Evolutionary conservation across 75 land plant genomes (phyloP).

Genomic region (Selaginella moellendorffii): DNA sequence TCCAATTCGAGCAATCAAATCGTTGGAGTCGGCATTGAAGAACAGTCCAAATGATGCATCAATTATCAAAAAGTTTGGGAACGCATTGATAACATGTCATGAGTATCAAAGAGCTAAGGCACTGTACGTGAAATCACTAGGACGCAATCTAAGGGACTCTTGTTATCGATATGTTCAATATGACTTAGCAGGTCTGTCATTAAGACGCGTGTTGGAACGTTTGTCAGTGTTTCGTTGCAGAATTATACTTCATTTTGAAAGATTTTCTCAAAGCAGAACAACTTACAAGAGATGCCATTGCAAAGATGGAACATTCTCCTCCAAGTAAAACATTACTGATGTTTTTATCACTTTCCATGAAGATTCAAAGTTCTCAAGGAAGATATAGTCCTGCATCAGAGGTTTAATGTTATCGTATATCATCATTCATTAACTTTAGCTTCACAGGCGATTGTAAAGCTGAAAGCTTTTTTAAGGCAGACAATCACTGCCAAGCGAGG

Average conservation of each 20-base stretch:
- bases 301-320: background rate
- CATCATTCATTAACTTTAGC: background rate
- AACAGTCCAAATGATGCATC: slow-evolving; percentile 17
- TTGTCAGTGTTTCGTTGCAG: too few species aligned
- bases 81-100: slow-evolving; percentile 15
- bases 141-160: background rate
- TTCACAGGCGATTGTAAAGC: background rate
- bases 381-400: background rate
- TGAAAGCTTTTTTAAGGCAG: background rate
- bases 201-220: too few species aligned
- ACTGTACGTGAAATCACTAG: slow-evolving; percentile 13
- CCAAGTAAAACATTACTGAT: background rate
- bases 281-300: background rate
- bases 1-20: slow-evolving; percentile 15
- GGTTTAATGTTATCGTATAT: background rate
- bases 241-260: background rate
- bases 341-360: background rate
- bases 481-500: background rate
- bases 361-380: background rate
- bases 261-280: background rate
- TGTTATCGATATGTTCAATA: slow-evolving; percentile 12
- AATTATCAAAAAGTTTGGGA: slow-evolving; percentile 16
- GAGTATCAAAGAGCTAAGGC: slow-evolving; percentile 15
- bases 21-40: slow-evolving; percentile 16
- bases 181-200: slow-evolving; percentile 17